A percentile compares a stretch with the other conserved stretches of the same genome.
phyloP scores from a whole-genome alignment of 2,329 filamentous ascomycete species.

The Aspergillus persii region DNA sequence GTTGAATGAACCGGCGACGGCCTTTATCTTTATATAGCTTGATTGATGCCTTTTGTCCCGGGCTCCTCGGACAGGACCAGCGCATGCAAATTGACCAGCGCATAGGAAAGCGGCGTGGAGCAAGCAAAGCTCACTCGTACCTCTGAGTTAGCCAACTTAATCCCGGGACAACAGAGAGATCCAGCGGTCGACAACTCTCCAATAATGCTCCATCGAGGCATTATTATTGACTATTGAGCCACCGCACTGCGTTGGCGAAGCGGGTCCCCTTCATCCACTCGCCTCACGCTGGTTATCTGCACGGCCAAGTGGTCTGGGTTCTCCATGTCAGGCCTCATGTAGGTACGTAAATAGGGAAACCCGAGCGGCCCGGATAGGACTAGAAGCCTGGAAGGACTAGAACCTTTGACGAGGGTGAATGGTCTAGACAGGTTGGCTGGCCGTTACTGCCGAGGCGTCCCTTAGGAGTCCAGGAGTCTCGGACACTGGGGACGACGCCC shows the following conservation, averaged over 20 bases:
- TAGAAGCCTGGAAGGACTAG: neutral
- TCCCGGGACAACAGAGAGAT: conserved; percentile 17
- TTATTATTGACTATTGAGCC: conserved; percentile 1
- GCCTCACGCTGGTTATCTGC: conserved; percentile 22
- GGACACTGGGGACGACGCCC: neutral
- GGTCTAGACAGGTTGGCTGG: neutral
- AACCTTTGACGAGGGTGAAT: neutral
- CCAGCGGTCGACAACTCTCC: conserved; percentile 12
- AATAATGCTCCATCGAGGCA: neutral
- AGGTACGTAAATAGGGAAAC: conserved; percentile 16
- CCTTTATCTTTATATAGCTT: neutral
- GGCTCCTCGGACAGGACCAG: conserved; percentile 11
- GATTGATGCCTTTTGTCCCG: neutral
- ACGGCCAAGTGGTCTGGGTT: conserved; percentile 20
- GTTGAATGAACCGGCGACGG: neutral
- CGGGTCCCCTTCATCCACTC: conserved; percentile 22
- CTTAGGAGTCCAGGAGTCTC: neutral
- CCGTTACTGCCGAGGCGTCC: neutral
- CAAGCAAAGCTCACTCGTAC: conserved; percentile 2
- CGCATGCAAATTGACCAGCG: conserved; percentile 25
- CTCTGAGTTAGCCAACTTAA: conserved; percentile 18
- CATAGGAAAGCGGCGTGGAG: conserved; percentile 21
- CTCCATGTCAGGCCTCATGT: conserved; percentile 16
- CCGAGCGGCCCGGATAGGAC: conserved; percentile 11
- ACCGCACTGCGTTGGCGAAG: conserved; percentile 19